phyloP scores from a whole-genome alignment of 2,329 filamentous ascomycete genomes.

The Monilinia fructicola region DNA sequence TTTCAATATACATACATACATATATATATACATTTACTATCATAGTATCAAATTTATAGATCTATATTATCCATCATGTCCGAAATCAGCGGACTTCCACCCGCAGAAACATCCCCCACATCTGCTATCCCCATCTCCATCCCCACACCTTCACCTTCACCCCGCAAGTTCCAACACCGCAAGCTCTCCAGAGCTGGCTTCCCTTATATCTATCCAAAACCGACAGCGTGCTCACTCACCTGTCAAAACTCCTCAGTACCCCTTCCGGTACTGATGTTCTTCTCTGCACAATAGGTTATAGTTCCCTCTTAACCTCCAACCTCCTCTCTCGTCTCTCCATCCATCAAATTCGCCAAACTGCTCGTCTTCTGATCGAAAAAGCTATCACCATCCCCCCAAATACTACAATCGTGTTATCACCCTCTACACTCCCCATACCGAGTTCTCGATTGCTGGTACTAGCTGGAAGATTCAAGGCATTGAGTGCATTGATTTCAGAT shows the following conservation, averaged over 20 bases:
- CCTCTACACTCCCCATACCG: conserved; percentile 32
- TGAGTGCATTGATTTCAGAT: conserved; percentile 68
- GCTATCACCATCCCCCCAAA: conserved; percentile 53
- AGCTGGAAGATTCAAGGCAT: conserved; percentile 53
- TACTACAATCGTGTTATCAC: conserved; percentile 47
- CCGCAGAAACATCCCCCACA: conserved; percentile 31
- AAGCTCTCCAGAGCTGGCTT: conserved; percentile 36
- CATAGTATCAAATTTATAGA: neutral
- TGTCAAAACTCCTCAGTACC: conserved; percentile 64
- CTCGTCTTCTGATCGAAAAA: conserved; percentile 53
- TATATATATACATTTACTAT: neutral
- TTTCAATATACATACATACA: neutral
- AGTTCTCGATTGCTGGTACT: conserved; percentile 45
- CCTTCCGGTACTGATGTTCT: conserved; percentile 68
- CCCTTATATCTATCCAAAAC: conserved; percentile 40
- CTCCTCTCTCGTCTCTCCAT: conserved; percentile 54
- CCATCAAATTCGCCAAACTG: conserved; percentile 55
- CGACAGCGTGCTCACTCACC: conserved; percentile 47
- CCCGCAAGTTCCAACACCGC: conserved; percentile 27
- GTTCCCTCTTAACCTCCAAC: conserved; percentile 55
- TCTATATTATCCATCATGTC: conserved; percentile 31
- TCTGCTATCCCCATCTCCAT: conserved; percentile 27
- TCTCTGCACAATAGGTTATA: conserved; percentile 69
- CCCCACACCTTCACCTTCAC: conserved; percentile 25
- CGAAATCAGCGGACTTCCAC: conserved; percentile 32